Evolutionary conservation across 1,139 yeast species (phyloP).

Genomic region (Hyphopichia fennica): DNA sequence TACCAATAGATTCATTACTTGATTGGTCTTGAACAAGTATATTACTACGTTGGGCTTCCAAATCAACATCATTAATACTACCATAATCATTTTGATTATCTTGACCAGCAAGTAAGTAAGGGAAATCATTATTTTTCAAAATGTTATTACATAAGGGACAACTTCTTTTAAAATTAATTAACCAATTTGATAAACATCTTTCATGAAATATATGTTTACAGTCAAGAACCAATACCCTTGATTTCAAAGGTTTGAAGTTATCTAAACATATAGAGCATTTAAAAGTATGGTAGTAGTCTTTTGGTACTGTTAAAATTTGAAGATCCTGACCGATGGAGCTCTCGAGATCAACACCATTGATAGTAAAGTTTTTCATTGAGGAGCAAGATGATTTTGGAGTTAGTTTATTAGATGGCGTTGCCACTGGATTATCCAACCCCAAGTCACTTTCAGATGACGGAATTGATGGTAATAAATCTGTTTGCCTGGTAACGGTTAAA

Average conservation of each 20-base stretch:
- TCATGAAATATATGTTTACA: constrained; percentile 50
- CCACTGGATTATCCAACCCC: background rate
- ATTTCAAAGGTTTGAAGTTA: constrained; percentile 34
- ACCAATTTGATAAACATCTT: constrained; percentile 46
- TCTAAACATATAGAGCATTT: constrained; percentile 51
- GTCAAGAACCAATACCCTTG: constrained; percentile 40
- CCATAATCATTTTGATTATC: background rate
- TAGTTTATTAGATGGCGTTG: background rate
- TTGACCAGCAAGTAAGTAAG: constrained; percentile 9
- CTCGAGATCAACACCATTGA: constrained; percentile 36
- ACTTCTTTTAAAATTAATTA: constrained; percentile 42
- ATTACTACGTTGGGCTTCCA: constrained; percentile 11
- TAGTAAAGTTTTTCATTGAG: constrained; percentile 18
- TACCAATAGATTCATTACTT: constrained; percentile 6
- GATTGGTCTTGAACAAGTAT: constrained; percentile 1
- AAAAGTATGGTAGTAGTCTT: constrained; percentile 40
- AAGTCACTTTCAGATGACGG: background rate
- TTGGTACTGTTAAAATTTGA: constrained; percentile 30
- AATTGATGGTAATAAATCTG: constrained; percentile 9
- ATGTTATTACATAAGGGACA: constrained; percentile 46
- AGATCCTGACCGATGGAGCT: constrained; percentile 15
- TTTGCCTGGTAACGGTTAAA: constrained; percentile 24
- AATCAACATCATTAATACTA: constrained; percentile 11
- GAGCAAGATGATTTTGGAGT: constrained; percentile 19
- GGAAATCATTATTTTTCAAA: constrained; percentile 12